Percentiles rank a stretch among this genome's conserved stretches.
These are phyloP conservation scores for Passiflora organensis DNA, from an alignment of 345 rosid species.

Conservation along the genomic window DNA sequence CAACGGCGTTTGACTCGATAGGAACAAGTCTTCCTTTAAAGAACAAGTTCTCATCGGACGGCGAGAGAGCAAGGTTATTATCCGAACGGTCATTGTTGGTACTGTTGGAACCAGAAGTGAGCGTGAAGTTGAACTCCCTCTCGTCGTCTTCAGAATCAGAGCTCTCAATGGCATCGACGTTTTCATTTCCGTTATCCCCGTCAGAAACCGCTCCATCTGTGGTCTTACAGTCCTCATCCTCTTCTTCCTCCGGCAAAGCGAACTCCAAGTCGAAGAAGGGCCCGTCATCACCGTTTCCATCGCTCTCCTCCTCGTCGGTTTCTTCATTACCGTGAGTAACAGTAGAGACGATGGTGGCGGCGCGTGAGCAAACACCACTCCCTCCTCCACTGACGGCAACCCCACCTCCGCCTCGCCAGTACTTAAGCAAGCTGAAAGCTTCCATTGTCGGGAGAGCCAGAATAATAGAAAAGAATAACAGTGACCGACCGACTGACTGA, in stretches of 20 bases:
- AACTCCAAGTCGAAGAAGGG: conserved; percentile 93
- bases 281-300: conserved; percentile 79
- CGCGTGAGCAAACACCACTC: conserved; percentile 22
- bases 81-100: conserved; percentile 41
- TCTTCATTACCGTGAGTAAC: conserved; percentile 22
- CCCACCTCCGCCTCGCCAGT: conserved; percentile 67
- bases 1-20: conserved; percentile 30
- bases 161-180: too few species aligned
- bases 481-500: too few species aligned
- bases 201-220: conserved; percentile 16
- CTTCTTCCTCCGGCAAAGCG: conserved; percentile 53
- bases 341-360: conserved; percentile 47
- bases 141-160: conserved; percentile 3
- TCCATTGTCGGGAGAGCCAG: conserved; percentile 66
- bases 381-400: conserved; percentile 10
- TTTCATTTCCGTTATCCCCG: too few species aligned
- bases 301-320: conserved; percentile 20
- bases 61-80: conserved; percentile 41
- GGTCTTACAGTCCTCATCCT: conserved; percentile 33
- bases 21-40: conserved; percentile 68
- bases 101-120: conserved; percentile 57
- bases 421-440: conserved; percentile 93
- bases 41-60: conserved; percentile 74
- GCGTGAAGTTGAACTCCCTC: conserved; percentile 53
- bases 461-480: conserved; percentile 4